Conservation (phyloP, 768 basidiomycete genomes). For the Mycena chlorophos region DNA sequence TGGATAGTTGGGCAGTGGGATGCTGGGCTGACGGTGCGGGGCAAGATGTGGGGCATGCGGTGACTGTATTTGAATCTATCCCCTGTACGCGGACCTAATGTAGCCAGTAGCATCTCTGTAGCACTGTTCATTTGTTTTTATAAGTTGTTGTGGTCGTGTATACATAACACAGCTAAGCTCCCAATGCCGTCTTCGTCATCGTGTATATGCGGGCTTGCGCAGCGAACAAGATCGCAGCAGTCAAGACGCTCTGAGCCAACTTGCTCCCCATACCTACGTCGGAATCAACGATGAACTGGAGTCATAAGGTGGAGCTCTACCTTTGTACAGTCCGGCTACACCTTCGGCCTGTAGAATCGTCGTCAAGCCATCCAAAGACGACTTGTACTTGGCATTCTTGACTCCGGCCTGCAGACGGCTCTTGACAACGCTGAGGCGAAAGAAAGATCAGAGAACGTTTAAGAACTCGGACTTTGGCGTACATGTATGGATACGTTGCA, state of each 20-base stretch:
- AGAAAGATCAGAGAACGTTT: background rate
- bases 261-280: constrained; percentile 85
- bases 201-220: constrained; percentile 83
- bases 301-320: too few relatives aligned
- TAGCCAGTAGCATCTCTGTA: background rate
- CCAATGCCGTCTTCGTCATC: constrained; percentile 61
- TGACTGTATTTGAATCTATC: background rate
- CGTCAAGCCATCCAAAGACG: constrained; percentile 61
- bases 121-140: background rate
- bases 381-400: constrained; percentile 58
- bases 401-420: constrained; percentile 66
- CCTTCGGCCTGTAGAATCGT: constrained; percentile 68
- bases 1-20: constrained; percentile 39
- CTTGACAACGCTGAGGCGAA: constrained; percentile 61
- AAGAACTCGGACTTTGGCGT: constrained; percentile 22
- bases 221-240: constrained; percentile 91
- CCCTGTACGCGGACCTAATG: background rate
- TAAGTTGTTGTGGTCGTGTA: too few relatives aligned
- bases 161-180: too few relatives aligned
- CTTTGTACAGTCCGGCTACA: constrained; percentile 69
- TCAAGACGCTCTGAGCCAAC: constrained; percentile 87
- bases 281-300: too few relatives aligned
- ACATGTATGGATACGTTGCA: constrained; percentile 77
- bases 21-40: constrained; percentile 52
- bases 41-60: constrained; percentile 24